Evolutionary conservation across 169 alveolate species (phyloP), one percentile per base, ranked within the genome.

Genomic region (Plasmodium fragile): DNA sequence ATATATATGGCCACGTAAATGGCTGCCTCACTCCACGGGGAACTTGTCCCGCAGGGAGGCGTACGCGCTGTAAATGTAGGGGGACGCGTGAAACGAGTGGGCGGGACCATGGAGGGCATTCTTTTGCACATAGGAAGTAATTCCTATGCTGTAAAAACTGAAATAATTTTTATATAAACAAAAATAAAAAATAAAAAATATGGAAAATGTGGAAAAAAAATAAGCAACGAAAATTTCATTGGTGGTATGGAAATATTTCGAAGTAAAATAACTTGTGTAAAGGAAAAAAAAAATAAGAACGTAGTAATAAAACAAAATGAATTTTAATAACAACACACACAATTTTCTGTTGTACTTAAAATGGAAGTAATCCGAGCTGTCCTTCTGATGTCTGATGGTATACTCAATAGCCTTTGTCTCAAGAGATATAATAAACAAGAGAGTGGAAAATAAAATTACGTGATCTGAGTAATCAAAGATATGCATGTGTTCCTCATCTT

Each of bases 181-280:
- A 30, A 80, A 80, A 81, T 91, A 91, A 81, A 91, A 91, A 41
- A 91, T 70, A 65, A 91, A 81, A 49, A 91, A 91, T 32, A 91
- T 91, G 59, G 94, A 91, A 91, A 91, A 81, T 3, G 94, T 81
- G 13, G 94, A 91, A 91, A 91, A 91, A 65, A 91, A 91, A 81
- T 91, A 91, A n/a, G 94, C 94, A 81, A 91, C 94, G 55, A 91
- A 91, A 25, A 91, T 91, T 81, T 91, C 94, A 81, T 91, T 91
- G 4, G 94, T 79, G 16, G 94, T 91, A 81, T 91, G 94, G 73
- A 91, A 91, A 80, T 80, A 91, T 81, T 91, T 91, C 16, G 94
- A 43, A 22, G 94, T 91, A 32, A 36, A 91, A 69, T 91, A 91
- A 71, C 94, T 91, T 1, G 94, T 91, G 73, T 91, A 91, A 80